These are phyloP conservation scores for Chernovozyma aurita DNA, from an alignment of 1,139 yeast genomes.

Conservation along the genomic window DNA sequence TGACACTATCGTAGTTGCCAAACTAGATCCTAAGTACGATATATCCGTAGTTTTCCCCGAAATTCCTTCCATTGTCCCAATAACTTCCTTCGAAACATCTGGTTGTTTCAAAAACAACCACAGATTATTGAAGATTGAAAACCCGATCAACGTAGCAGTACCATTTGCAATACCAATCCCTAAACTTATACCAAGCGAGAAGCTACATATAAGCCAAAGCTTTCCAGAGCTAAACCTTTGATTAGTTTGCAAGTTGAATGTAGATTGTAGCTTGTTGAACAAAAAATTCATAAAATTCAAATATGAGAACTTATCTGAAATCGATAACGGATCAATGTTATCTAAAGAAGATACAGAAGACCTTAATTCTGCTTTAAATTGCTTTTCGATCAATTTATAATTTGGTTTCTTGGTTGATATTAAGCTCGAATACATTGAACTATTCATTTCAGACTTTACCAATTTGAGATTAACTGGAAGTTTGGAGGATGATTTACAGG, in stretches of 20 bases:
- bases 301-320: slow-evolving; percentile 22
- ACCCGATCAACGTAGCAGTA: slow-evolving; percentile 12
- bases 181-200: slow-evolving; percentile 33
- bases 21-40: not conserved
- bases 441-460: not conserved
- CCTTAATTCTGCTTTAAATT: slow-evolving; percentile 29
- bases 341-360: slow-evolving; percentile 18
- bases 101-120: not conserved
- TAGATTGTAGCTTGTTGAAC: slow-evolving; percentile 8
- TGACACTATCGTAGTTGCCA: not conserved
- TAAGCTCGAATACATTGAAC: slow-evolving; percentile 22
- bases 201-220: slow-evolving; percentile 27
- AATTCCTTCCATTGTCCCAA: not conserved
- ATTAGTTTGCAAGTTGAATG: not conserved
- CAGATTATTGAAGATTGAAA: slow-evolving; percentile 1
- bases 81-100: not conserved
- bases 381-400: slow-evolving; percentile 30
- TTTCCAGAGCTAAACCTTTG: slow-evolving; percentile 4
- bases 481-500: not conserved
- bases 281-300: slow-evolving; percentile 15
- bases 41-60: not conserved
- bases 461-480: not conserved
- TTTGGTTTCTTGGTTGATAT: slow-evolving; percentile 17
- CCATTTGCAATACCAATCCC: slow-evolving; percentile 28
- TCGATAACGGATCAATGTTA: slow-evolving; percentile 28